These are phyloP conservation scores for Yamadazyma insecticola DNA, from an alignment of 805 yeast species.

Conservation along the genomic window DNA sequence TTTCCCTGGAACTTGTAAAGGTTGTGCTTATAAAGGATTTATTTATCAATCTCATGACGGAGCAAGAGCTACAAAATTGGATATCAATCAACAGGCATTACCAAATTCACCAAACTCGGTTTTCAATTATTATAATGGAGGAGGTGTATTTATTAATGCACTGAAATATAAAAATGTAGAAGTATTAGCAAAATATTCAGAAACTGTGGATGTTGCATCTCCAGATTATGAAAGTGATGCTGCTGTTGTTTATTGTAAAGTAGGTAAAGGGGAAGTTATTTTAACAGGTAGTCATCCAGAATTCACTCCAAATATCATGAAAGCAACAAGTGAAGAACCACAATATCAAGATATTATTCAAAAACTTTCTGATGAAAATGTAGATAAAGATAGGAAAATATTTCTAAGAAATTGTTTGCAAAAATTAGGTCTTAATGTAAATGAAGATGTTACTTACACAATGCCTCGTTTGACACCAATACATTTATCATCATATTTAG, in stretches of 20 bases:
- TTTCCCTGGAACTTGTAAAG: constrained; percentile 80
- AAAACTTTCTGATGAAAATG: constrained; percentile 33
- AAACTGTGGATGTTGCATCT: constrained; percentile 47
- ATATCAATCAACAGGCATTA: constrained; percentile 29
- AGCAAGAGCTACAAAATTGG: constrained; percentile 53
- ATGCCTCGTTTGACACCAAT: constrained; percentile 70
- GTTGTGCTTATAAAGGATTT: constrained; percentile 79
- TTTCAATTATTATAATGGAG: constrained; percentile 77
- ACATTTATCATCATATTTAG: constrained; percentile 42
- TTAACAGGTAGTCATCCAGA: constrained; percentile 91
- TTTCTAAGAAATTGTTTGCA: constrained; percentile 56
- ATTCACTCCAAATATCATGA: constrained; percentile 47
- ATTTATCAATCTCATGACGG: constrained; percentile 74
- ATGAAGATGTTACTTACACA: constrained; percentile 42
- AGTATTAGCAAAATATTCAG: constrained; percentile 66
- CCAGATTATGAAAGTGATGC: constrained; percentile 40
- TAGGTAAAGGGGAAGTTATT: constrained; percentile 73
- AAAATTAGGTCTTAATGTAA: constrained; percentile 68
- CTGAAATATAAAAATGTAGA: constrained; percentile 55
- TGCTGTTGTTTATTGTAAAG: constrained; percentile 64
- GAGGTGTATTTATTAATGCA: constrained; percentile 80
- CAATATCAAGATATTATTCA: too few relatives aligned
- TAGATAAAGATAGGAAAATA: constrained; percentile 45
- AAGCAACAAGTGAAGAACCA: constrained; percentile 22
- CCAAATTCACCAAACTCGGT: constrained; percentile 21